Conservation (phyloP, 495 filamentous ascomycete genomes). For the Symbiotaphrina buchneri region DNA sequence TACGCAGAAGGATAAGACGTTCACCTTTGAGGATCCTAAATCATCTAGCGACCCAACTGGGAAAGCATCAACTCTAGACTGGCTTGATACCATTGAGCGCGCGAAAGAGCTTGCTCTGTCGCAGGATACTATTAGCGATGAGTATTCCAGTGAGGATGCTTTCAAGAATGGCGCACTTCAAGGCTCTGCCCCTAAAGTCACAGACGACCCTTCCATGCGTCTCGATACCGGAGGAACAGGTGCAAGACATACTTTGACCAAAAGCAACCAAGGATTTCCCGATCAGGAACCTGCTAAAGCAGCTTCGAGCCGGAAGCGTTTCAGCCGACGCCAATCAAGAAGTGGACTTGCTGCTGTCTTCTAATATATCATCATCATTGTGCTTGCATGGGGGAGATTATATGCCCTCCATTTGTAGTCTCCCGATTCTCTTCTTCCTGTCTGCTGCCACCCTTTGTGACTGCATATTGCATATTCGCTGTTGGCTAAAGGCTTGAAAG, state of each 20-base stretch:
- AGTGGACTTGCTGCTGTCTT: slow-evolving; percentile 72
- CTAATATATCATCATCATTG: slow-evolving; percentile 12
- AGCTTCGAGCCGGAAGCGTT: slow-evolving; percentile 56
- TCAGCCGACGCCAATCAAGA: slow-evolving; percentile 78
- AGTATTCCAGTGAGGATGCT: slow-evolving; percentile 45
- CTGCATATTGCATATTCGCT: too few species aligned
- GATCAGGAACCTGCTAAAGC: slow-evolving; percentile 27
- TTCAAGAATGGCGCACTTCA: slow-evolving; percentile 50
- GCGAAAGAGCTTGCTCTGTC: slow-evolving; percentile 61
- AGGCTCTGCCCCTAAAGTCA: slow-evolving; percentile 60
- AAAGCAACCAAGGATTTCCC: slow-evolving; percentile 26
- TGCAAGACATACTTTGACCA: too few species aligned
- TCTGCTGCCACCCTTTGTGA: too few species aligned
- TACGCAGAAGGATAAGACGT: slow-evolving; percentile 62
- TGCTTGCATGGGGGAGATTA: too few species aligned
- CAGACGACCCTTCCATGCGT: slow-evolving; percentile 15
- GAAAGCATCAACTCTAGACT: slow-evolving; percentile 48
- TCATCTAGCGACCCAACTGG: slow-evolving; percentile 15
- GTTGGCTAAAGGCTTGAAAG: too few species aligned
- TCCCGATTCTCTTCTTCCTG: too few species aligned
- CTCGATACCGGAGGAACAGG: slow-evolving; percentile 1
- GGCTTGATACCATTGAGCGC: slow-evolving; percentile 65
- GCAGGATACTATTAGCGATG: slow-evolving; percentile 32
- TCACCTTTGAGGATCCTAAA: slow-evolving; percentile 81
- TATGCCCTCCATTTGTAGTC: too few species aligned